A percentile compares a stretch with the other conserved stretches of the same genome.
Evolutionary conservation across 768 basidiomycete species (phyloP).

Genomic region (Termitomyces sp.): DNA sequence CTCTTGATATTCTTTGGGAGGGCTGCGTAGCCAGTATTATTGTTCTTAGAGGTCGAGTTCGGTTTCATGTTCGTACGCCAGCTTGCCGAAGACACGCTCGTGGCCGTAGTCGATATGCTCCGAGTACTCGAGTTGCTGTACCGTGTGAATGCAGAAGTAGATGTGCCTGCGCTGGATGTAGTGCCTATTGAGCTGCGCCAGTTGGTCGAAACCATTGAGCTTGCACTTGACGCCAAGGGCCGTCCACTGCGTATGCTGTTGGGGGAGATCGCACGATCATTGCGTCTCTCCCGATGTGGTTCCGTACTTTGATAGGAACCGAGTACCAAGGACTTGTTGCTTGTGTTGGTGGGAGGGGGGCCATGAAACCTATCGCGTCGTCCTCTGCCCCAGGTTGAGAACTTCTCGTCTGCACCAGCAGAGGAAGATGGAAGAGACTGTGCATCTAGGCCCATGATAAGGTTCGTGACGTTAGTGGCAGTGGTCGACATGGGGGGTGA

Average conservation of each 20-base stretch:
- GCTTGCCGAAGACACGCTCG: constrained; percentile 70
- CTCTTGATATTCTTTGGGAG: constrained; percentile 79
- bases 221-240: constrained; percentile 52
- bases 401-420: constrained; percentile 30
- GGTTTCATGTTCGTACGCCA: constrained; percentile 58
- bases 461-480: constrained; percentile 71
- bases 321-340: constrained; percentile 13
- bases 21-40: constrained; percentile 25
- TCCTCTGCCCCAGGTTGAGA: constrained; percentile 46
- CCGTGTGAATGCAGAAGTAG: constrained; percentile 70
- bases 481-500: constrained; percentile 52
- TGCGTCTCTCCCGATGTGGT: constrained; percentile 29
- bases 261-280: constrained; percentile 53
- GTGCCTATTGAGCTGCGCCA: constrained; percentile 78
- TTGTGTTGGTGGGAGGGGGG: constrained; percentile 13
- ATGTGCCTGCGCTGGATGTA: constrained; percentile 65
- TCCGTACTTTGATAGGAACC: constrained; percentile 23
- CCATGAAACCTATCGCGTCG: constrained; percentile 27
- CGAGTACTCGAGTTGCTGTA: constrained; percentile 74
- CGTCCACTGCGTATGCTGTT: constrained; percentile 54
- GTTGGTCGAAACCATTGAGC: constrained; percentile 62
- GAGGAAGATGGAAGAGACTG: constrained; percentile 28
- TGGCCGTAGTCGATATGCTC: constrained; percentile 78
- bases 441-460: constrained; percentile 69
- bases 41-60: constrained; percentile 19